These are phyloP conservation scores for Naegleria lovaniensis DNA, from an alignment of 208 protist species.

Conservation along the genomic window DNA sequence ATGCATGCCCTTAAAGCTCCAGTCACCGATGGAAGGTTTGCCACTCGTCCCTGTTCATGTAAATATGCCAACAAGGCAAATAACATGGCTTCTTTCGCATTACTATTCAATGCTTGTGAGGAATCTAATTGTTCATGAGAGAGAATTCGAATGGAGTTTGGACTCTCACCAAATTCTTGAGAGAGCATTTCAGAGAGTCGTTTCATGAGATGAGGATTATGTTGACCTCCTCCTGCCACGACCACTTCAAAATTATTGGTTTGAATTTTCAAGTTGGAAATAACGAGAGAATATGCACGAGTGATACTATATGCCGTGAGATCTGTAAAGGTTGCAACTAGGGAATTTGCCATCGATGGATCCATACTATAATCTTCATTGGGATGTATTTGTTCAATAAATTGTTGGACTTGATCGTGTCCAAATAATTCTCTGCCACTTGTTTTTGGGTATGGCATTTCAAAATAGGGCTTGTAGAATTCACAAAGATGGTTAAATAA, in stretches of 20 bases:
- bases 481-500: not conserved
- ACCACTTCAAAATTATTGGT: not conserved
- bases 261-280: not conserved
- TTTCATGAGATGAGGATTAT: not conserved
- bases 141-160: not conserved
- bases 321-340: not conserved
- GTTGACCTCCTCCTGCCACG: not conserved
- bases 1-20: not conserved
- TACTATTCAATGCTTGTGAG: not conserved
- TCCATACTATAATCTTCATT: no score
- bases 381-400: not conserved
- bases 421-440: not conserved
- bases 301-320: not conserved
- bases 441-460: not conserved
- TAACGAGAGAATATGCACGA: not conserved
- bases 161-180: not conserved
- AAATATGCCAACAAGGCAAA: not conserved
- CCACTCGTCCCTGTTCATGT: not conserved
- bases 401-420: not conserved
- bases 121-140: not conserved
- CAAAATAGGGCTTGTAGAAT: not conserved
- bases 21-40: not conserved
- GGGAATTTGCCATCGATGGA: no score
- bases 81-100: not conserved
- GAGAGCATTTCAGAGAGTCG: not conserved